phyloP scores from a whole-genome alignment of 768 basidiomycete genomes.

The Leccinum longicurvipes region DNA sequence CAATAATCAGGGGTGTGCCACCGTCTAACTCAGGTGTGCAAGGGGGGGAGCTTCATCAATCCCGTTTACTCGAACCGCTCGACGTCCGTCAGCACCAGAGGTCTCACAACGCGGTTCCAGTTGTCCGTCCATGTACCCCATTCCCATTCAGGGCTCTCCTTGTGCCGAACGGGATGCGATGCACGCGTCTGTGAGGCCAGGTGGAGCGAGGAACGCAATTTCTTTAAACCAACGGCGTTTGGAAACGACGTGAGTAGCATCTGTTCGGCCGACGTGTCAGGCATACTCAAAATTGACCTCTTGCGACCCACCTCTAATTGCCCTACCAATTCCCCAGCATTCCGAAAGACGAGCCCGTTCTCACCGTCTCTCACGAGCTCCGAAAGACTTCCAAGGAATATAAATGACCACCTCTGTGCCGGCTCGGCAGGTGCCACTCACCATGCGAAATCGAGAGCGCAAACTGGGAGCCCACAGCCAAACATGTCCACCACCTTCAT shows the following conservation, averaged over 20 bases:
- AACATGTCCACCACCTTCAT: constrained; percentile 99
- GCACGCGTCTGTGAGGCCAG: constrained; percentile 27
- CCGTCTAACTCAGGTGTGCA: not conserved
- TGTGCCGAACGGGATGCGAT: constrained; percentile 17
- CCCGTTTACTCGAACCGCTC: constrained; percentile 17
- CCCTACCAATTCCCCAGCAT: constrained; percentile 61
- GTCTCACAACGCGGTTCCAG: constrained; percentile 69
- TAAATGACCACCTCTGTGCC: not conserved
- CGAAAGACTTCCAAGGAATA: constrained; percentile 49
- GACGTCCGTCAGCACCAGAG: constrained; percentile 43
- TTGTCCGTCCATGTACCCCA: constrained; percentile 87
- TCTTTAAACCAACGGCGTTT: constrained; percentile 43
- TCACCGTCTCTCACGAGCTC: constrained; percentile 84
- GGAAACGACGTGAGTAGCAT: constrained; percentile 61
- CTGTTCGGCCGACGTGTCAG: constrained; percentile 33
- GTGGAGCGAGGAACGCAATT: constrained; percentile 51
- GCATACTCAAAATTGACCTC: not conserved
- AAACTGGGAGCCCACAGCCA: constrained; percentile 91
- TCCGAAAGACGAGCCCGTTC: constrained; percentile 80
- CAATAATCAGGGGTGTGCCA: not conserved
- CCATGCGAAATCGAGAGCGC: constrained; percentile 86
- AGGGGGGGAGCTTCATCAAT: not conserved
- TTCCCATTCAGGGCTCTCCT: constrained; percentile 37
- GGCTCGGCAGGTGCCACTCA: constrained; percentile 34
- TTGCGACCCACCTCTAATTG: constrained; percentile 53